phyloP scores from a whole-genome alignment of 768 basidiomycete genomes.

The Termitomyces sp. region DNA sequence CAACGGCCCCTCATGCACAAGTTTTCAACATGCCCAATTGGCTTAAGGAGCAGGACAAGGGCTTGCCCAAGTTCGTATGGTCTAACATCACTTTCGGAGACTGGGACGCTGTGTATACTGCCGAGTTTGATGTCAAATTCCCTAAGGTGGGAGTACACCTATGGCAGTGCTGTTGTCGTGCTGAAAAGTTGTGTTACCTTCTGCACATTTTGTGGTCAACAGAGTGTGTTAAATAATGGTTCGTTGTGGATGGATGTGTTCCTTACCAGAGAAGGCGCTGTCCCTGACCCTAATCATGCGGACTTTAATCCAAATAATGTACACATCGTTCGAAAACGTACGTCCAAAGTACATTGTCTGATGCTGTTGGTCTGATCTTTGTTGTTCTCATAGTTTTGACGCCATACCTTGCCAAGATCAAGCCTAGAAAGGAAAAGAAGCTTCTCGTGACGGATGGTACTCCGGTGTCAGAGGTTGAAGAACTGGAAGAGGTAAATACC shows the following conservation, averaged over 20 bases:
- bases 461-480: conserved; percentile 29
- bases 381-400: conserved; percentile 58
- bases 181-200: neutral
- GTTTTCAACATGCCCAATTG: conserved; percentile 47
- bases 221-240: conserved; percentile 76
- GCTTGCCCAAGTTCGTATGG: conserved; percentile 70
- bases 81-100: conserved; percentile 73
- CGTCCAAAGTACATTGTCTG: conserved; percentile 19
- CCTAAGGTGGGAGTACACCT: conserved; percentile 46
- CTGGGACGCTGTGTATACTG: conserved; percentile 55
- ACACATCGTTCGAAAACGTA: conserved; percentile 73
- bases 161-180: neutral
- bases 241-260: conserved; percentile 83
- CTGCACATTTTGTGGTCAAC: neutral
- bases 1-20: conserved; percentile 57
- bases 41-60: conserved; percentile 39
- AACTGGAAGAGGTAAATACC: conserved; percentile 43
- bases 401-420: conserved; percentile 70
- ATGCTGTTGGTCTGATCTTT: neutral
- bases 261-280: conserved; percentile 58
- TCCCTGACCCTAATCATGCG: conserved; percentile 54
- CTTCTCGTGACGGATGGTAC: conserved; percentile 45
- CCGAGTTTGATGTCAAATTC: conserved; percentile 55
- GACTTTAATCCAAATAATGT: conserved; percentile 51
- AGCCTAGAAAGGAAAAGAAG: conserved; percentile 77